Conservation (phyloP, 495 filamentous ascomycete species). For the Lepraria neglecta region DNA sequence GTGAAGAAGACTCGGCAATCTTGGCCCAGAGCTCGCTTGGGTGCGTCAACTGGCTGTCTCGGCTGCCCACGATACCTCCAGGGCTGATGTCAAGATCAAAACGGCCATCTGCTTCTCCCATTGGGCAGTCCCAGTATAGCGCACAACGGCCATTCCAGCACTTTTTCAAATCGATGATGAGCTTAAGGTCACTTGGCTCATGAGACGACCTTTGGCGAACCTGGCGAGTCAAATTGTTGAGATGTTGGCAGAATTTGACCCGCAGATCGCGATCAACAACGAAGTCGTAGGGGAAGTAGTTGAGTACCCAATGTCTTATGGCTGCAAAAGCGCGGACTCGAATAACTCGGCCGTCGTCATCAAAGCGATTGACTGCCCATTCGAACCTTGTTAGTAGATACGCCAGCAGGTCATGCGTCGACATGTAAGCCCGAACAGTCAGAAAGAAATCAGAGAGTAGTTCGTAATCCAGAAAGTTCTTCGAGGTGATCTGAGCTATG, state of each 20-base stretch:
- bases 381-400: constrained; percentile 77
- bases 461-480: constrained; percentile 94
- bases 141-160: constrained; percentile 93
- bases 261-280: constrained; percentile 74
- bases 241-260: constrained; percentile 68
- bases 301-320: constrained; percentile 94
- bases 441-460: constrained; percentile 97
- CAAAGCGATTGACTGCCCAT: constrained; percentile 76
- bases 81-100: constrained; percentile 66
- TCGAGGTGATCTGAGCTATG: constrained; percentile 96
- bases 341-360: constrained; percentile 85
- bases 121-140: constrained; percentile 74
- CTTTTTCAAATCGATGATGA: constrained; percentile 88
- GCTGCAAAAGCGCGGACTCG: constrained; percentile 94
- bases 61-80: constrained; percentile 58
- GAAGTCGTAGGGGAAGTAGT: constrained; percentile 97
- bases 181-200: constrained; percentile 75
- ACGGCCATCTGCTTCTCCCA: constrained; percentile 47
- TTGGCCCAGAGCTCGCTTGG: constrained; percentile 39
- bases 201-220: constrained; percentile 47
- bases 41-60: constrained; percentile 41
- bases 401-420: constrained; percentile 64
- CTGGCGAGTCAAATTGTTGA: constrained; percentile 70
- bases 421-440: constrained; percentile 82
- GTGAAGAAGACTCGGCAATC: constrained; percentile 39